Base-by-base conservation (phyloP, 2,329 filamentous ascomycete genomes). In the Ceratocystis diversiconidia region DNA sequence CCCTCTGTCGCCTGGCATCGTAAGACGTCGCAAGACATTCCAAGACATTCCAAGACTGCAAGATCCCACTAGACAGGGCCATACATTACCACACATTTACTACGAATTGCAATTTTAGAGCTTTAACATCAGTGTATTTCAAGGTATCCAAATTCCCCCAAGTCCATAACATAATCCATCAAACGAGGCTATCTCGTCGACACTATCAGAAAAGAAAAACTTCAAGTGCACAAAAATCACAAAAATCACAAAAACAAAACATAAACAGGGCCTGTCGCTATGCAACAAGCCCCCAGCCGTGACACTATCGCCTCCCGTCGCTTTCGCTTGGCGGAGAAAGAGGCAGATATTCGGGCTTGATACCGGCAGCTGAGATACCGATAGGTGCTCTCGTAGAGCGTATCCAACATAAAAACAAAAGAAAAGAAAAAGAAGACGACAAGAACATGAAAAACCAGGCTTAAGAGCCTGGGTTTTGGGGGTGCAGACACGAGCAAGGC, bases 291-390 rank as follows among this genome's bases (percentile, higher is more conserved):
- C 41, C 60, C 60, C 60, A 62, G 60, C 60, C 60, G n/a, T 28
- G 41, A 62, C 41, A 62, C 19, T 17, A 62, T 43, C 60, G 22
- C 41, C 25, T 17, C 41, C 15, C n/a, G 22, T 43, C 10, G 19
- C 15, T 19, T 46, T 30, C 30, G 25, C 46, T 59, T 59, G 15
- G 52, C 17, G 7, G 15, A 28, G 52, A 61, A 36, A 19, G 25
- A 28, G 60, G 6, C 22, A 19, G 41, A 15, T 25, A 44, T 44
- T 46, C 60, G 43, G 60, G 25, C 60, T 46, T 62, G 15, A 46
- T 46, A 48, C 41, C 60, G 60, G 25, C 60, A 46, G 60, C 43
- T 62, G 60, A 62, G 41, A 62, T 62, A 62, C 60, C 60, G 43
- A 41, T 43, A 41, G 60, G 17, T 46, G 41, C 60, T 62, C 41